Base-by-base conservation (phyloP, 306 rosid species). In the Trifolium subterraneum region DNA sequence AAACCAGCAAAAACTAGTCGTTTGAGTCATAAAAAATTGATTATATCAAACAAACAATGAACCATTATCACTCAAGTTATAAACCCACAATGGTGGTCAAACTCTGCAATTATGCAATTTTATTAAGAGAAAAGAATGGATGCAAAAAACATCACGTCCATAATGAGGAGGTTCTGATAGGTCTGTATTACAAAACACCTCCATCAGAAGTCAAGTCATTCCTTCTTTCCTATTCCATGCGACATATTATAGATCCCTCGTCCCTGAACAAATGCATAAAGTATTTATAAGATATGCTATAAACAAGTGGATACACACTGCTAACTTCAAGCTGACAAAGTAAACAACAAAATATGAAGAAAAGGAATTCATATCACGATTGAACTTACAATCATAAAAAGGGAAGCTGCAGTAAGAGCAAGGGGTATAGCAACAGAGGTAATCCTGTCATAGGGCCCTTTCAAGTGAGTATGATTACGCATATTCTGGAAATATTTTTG, bases 201-300 rank as follows among this genome's bases (percentile, higher is more conserved):
- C 68, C 8, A 78, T 79, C 50, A 35, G 35, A 73, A 78, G 29
- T 79, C 38, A 48, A 55, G 20, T 93, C 93, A 94, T 82, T 91
- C 97, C 74, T 94, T 92, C 96, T 94, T 94, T 45, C 99, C 99
- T 6, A 88, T 94, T 48, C 99, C 99, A 70, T 88, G 90, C 1
- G 96, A 87, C 97, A 94, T 80, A 67, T 94, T 90, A 71, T 94
- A 94, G 76, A 92, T 81, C 44, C 99, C 99, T 35, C 93, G 87
- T 59, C 95, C 99, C 99, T 94, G 92, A 6, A 60, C 27, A 62
- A 64, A 67, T 14, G 14, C 31, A 47, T 10, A 63, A 31, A 73
- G 33, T 38, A 51, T 50, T 23, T 0, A 36, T 58, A 3, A 59
- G 45, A 71, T 64, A 60, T 41, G 12, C 33, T 50, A 52, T 50